phyloP scores from a whole-genome alignment of 352 stramenopile genomes.

The Pythium phragmiticola region DNA sequence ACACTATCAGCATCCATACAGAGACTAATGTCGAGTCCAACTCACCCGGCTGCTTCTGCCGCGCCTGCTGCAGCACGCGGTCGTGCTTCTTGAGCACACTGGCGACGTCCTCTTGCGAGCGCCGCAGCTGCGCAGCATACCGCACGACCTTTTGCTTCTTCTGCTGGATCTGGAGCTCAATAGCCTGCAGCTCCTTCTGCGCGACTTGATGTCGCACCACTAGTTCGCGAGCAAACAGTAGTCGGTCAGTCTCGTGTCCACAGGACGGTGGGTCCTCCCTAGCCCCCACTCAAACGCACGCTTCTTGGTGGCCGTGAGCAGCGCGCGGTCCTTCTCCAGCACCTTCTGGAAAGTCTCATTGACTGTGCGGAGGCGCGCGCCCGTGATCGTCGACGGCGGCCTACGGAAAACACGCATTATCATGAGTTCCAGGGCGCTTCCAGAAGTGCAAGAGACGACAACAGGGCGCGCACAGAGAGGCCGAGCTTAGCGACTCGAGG shows the following conservation, averaged over 20 bases:
- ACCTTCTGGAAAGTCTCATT: slow-evolving; percentile 77
- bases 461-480: slow-evolving; percentile 41
- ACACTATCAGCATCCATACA: neutral
- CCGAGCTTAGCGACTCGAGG: slow-evolving; percentile 70
- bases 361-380: slow-evolving; percentile 67
- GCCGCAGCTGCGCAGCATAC: slow-evolving; percentile 65
- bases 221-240: slow-evolving; percentile 14
- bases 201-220: slow-evolving; percentile 69
- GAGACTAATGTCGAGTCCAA: neutral
- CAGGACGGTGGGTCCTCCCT: too few species aligned
- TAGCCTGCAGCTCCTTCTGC: slow-evolving; percentile 59
- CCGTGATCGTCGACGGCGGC: slow-evolving; percentile 71
- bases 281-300: too few species aligned
- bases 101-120: slow-evolving; percentile 67
- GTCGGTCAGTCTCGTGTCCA: too few species aligned
- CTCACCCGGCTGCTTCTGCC: slow-evolving; percentile 53
- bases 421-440: neutral
- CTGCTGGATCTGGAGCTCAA: slow-evolving; percentile 60
- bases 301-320: slow-evolving; percentile 73
- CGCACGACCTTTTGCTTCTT: slow-evolving; percentile 70
- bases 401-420: slow-evolving; percentile 21
- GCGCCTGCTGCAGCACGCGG: slow-evolving; percentile 54
- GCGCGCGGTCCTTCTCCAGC: slow-evolving; percentile 72
- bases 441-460: neutral
- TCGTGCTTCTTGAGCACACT: slow-evolving; percentile 69